Evolutionary conservation across 441 rosid genomes (phyloP).

Genomic region (Jatropha multifida): DNA sequence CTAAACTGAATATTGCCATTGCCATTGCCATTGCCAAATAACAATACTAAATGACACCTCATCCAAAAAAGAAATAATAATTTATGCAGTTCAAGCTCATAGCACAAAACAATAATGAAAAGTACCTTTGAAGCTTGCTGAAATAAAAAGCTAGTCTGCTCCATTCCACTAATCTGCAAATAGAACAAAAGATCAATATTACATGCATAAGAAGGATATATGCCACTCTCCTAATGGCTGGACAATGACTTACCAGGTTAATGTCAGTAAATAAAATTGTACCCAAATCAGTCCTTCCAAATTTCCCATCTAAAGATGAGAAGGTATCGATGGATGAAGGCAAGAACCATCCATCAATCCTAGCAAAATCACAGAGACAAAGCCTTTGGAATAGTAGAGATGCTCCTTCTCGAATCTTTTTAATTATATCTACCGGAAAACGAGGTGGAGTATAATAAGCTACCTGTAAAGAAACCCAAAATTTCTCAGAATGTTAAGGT

Average conservation of each 20-base stretch:
- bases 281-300: constrained; percentile 48
- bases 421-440: constrained; percentile 72
- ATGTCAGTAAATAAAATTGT: constrained; percentile 76
- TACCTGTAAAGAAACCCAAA: constrained; percentile 51
- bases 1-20: not conserved
- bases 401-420: constrained; percentile 79
- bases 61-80: no score
- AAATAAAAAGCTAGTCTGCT: constrained; percentile 95
- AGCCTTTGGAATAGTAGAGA: constrained; percentile 68
- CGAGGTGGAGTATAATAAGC: constrained; percentile 97
- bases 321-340: constrained; percentile 43
- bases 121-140: constrained; percentile 98
- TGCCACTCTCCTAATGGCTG: constrained; percentile 2
- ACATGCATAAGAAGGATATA: constrained; percentile 18
- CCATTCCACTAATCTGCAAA: constrained; percentile 96
- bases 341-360: constrained; percentile 97
- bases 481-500: constrained; percentile 19
- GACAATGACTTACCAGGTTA: constrained; percentile 64
- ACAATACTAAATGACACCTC: not conserved
- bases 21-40: not conserved
- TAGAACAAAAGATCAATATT: constrained; percentile 22
- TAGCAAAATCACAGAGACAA: constrained; percentile 90
- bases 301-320: constrained; percentile 42
- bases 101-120: constrained; percentile 4
- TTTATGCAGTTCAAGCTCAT: not conserved